Evolutionary conservation across 208 protist species (phyloP), one percentile per base, ranked within the genome.

Genomic region (Acanthamoeba sp.): DNA sequence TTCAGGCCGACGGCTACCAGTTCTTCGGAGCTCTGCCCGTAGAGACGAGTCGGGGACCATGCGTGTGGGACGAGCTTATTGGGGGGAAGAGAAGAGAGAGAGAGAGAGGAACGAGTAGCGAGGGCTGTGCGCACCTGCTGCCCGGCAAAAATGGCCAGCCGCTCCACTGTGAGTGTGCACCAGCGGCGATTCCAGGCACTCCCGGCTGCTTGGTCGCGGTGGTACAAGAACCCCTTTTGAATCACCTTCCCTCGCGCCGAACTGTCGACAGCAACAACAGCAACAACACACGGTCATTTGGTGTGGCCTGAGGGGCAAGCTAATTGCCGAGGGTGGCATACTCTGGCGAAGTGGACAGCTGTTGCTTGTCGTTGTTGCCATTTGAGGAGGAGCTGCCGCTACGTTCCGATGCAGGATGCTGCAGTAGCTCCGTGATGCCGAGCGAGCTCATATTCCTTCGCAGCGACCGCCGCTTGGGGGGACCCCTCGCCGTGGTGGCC

Each of bases 201-300:
- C 18, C n/a, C 66, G 18, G 34, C 18, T 7, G n/a, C 9, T 38
- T 42, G n/a, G 66, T 76, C 66, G 6, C 66, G 34, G 12, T 76
- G 66, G 66, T 76, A 76, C 66, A 76, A 20, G 66, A 76, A 76
- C 32, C 66, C 66, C n/a, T 76, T 76, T 38, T 76, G 66, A 10
- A 76, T 76, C 32, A 76, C 34, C n/a, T 76, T 76, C 10, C 12
- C 34, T n/a, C 32, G 34, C 29, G 2, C 32, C 9, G 29, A 76
- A n/a, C 66, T 40, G 32, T 7, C 7, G 14, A 55, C 48, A 55
- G 10, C 6, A 55, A 55, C 10, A 6, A 55, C 6, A 55, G 48
- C 48, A 55, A 55, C 10, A 55, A 55, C 16, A 16, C 10, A 55
- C 48, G 48, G 10, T 55, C 48, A 55, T 20, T n/a, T n/a, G n/a